Conservation (phyloP, 495 filamentous ascomycete genomes). For the Annulohypoxylon nitens region DNA sequence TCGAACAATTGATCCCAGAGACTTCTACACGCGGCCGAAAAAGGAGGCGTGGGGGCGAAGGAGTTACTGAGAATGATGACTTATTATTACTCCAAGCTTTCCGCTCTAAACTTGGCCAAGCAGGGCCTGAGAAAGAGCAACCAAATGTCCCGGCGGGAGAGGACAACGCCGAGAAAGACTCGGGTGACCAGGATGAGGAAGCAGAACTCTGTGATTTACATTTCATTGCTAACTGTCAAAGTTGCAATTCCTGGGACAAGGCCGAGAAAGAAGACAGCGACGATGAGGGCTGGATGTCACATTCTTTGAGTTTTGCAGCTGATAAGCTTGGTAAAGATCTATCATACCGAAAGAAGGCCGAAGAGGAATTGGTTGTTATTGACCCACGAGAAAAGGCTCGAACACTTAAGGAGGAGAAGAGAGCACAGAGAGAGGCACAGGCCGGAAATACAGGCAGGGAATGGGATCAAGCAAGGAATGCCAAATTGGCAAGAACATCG, state of each 20-base stretch:
- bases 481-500: constrained; percentile 57
- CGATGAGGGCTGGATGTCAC: constrained; percentile 74
- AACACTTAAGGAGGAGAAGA: constrained; percentile 75
- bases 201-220: constrained; percentile 85
- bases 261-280: constrained; percentile 71
- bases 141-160: constrained; percentile 46
- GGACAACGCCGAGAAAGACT: constrained; percentile 50
- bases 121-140: constrained; percentile 62
- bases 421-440: constrained; percentile 63
- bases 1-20: constrained; percentile 84
- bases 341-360: constrained; percentile 87
- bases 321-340: constrained; percentile 93
- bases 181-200: constrained; percentile 71
- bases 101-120: constrained; percentile 78
- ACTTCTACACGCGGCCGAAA: constrained; percentile 85
- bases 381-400: constrained; percentile 89
- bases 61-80: constrained; percentile 63
- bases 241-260: constrained; percentile 83
- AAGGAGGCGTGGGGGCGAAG: constrained; percentile 69
- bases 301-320: constrained; percentile 85
- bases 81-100: constrained; percentile 79
- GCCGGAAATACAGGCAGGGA: constrained; percentile 64
- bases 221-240: constrained; percentile 93
- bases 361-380: constrained; percentile 92
- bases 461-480: constrained; percentile 68